A percentile compares a stretch with the other conserved stretches of the same genome.
Conservation (phyloP, 208 protist genomes). For the Trypanosoma boissoni region DNA sequence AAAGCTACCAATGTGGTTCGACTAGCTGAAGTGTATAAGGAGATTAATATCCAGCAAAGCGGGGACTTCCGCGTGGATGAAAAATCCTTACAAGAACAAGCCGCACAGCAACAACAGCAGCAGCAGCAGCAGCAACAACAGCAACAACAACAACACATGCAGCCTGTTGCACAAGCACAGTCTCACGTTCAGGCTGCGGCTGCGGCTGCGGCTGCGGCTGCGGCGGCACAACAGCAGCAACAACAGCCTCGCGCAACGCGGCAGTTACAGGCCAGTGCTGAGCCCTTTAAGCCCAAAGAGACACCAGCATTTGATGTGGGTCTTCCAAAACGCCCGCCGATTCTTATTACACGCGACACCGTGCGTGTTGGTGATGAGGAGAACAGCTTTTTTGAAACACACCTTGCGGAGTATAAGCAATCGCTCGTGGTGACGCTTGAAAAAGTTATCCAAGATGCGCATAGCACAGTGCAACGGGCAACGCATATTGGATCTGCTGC, state of each 20-base stretch:
- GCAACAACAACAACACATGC: constrained; percentile 12
- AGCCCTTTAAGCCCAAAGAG: constrained; percentile 86
- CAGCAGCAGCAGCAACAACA: not conserved
- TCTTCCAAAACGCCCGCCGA: constrained; percentile 34
- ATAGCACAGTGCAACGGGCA: constrained; percentile 89
- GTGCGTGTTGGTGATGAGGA: constrained; percentile 50
- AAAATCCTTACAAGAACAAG: constrained; percentile 29
- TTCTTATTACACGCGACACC: constrained; percentile 49
- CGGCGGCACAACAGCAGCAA: constrained; percentile 21
- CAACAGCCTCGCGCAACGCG: constrained; percentile 31
- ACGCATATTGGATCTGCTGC: constrained; percentile 92
- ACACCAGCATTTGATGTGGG: constrained; percentile 2
- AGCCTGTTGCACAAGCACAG: constrained; percentile 9
- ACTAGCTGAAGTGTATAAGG: constrained; percentile 56
- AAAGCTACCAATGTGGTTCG: constrained; percentile 31
- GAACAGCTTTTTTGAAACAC: constrained; percentile 16
- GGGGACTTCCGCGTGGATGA: constrained; percentile 81
- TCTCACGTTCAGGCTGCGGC: constrained; percentile 13
- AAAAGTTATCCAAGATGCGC: constrained; percentile 85
- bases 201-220: constrained; percentile 1
- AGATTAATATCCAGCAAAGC: constrained; percentile 63
- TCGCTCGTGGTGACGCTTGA: constrained; percentile 72
- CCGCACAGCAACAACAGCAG: constrained; percentile 12
- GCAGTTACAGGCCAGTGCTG: constrained; percentile 75
- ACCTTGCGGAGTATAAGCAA: constrained; percentile 30